Conservation (phyloP, 495 filamentous ascomycete species). For the Hypoxylon perforatum region DNA sequence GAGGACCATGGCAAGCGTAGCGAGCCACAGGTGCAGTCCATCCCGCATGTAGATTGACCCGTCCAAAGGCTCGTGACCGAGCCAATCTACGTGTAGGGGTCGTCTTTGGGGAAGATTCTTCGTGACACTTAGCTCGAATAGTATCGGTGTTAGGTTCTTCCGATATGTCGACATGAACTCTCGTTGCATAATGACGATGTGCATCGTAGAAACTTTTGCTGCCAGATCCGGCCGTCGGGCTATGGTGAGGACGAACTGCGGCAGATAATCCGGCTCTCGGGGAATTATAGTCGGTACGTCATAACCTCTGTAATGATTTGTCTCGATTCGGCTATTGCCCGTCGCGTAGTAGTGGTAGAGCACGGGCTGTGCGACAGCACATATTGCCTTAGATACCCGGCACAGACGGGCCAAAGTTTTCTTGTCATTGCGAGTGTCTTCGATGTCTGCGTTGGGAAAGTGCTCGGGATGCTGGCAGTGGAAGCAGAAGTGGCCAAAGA, state of each 20-base stretch:
- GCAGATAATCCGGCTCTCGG: background rate
- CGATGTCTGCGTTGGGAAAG: slow-evolving; percentile 12
- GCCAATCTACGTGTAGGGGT: background rate
- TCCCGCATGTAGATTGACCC: background rate
- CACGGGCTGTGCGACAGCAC: slow-evolving; percentile 15
- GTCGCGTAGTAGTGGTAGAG: slow-evolving; percentile 16
- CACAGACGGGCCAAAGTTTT: slow-evolving; percentile 1
- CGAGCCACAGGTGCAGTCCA: slow-evolving; percentile 4
- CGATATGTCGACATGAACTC: too few species aligned
- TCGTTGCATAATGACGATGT: background rate
- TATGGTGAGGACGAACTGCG: slow-evolving; percentile 5
- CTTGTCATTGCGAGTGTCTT: slow-evolving; percentile 3
- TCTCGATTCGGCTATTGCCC: slow-evolving; percentile 7
- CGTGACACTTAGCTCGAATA: background rate
- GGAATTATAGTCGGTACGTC: background rate
- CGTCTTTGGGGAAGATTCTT: background rate
- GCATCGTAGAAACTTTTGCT: slow-evolving; percentile 5
- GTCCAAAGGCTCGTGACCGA: background rate
- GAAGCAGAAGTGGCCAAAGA: slow-evolving; percentile 10
- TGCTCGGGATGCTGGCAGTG: background rate
- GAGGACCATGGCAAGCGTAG: slow-evolving; percentile 10
- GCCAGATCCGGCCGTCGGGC: slow-evolving; percentile 8
- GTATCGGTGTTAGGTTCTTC: too few species aligned
- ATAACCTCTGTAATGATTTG: background rate
- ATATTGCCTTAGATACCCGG: slow-evolving; percentile 3